These are phyloP conservation scores for Sutorius australiensis DNA, from an alignment of 768 basidiomycete species.

Conservation along the genomic window DNA sequence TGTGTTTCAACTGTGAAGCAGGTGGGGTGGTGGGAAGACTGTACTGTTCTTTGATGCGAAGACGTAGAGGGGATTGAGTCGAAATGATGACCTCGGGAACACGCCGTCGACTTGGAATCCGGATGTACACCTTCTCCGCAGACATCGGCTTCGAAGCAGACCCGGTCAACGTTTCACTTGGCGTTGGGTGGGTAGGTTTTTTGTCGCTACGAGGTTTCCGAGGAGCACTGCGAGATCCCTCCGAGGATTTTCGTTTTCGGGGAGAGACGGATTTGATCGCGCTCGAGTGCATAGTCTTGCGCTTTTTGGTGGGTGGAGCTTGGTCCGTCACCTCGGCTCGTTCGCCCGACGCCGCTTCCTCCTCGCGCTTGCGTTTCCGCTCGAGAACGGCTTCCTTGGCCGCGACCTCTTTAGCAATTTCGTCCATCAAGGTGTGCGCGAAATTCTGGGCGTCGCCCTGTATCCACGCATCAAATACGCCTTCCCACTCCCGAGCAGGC, in stretches of 20 bases:
- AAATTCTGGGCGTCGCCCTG: constrained; percentile 86
- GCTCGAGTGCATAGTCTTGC: constrained; percentile 18
- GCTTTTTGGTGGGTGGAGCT: constrained; percentile 22
- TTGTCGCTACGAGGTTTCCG: constrained; percentile 30
- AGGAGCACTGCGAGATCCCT: constrained; percentile 20
- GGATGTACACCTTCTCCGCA: constrained; percentile 27
- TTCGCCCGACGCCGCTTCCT: constrained; percentile 33
- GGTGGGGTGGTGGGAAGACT: constrained; percentile 19
- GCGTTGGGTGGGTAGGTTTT: constrained; percentile 10
- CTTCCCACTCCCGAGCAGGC: constrained; percentile 83
- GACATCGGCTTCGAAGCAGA: constrained; percentile 19
- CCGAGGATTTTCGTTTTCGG: constrained; percentile 25
- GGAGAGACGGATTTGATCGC: constrained; percentile 15
- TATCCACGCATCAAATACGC: constrained; percentile 86
- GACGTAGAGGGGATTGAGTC: constrained; percentile 4
- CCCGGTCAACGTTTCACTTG: constrained; percentile 13
- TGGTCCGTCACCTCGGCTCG: constrained; percentile 10
- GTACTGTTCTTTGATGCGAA: constrained; percentile 12
- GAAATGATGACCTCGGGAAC: constrained; percentile 24
- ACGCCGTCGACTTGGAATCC: constrained; percentile 15
- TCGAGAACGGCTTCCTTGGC: constrained; percentile 53
- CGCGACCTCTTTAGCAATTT: constrained; percentile 51
- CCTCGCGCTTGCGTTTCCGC: constrained; percentile 55
- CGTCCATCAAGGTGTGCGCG: constrained; percentile 55
- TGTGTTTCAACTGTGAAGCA: constrained; percentile 22